A percentile compares a stretch with the other conserved stretches of the same genome.
Evolutionary conservation across 768 basidiomycete species (phyloP).

Genomic region (Peribolospora kevripleyi): DNA sequence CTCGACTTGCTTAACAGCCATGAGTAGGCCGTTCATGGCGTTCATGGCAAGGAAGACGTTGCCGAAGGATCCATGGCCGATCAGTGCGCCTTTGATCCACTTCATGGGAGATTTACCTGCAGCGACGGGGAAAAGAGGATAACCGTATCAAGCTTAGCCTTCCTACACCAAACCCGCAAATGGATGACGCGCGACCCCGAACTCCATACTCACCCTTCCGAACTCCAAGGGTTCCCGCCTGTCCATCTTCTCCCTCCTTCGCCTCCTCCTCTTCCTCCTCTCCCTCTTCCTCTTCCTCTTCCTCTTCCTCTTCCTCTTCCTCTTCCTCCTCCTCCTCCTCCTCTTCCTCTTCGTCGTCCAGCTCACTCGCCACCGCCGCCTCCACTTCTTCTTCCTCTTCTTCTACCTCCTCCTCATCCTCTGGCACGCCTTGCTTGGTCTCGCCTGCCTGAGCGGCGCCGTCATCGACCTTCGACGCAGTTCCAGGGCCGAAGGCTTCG

Average conservation of each 20-base stretch:
- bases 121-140: too few species aligned
- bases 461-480: conserved; percentile 20
- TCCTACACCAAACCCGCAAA: too few species aligned
- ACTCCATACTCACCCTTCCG: background rate
- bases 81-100: conserved; percentile 93
- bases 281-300: background rate
- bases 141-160: too few species aligned
- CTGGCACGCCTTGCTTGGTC: conserved; percentile 18
- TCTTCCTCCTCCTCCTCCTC: background rate
- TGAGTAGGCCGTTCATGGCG: conserved; percentile 89
- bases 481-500: conserved; percentile 15
- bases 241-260: background rate
- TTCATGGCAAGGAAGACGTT: conserved; percentile 56
- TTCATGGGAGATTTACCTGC: conserved; percentile 40
- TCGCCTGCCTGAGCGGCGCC: conserved; percentile 1
- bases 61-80: conserved; percentile 90
- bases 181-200: too few species aligned
- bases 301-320: background rate
- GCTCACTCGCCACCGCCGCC: conserved; percentile 23
- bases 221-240: too few species aligned
- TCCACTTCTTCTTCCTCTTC: conserved; percentile 30
- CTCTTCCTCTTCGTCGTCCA: background rate
- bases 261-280: background rate
- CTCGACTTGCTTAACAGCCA: conserved; percentile 98
- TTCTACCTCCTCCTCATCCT: conserved; percentile 25